Base-by-base conservation (phyloP, 2,329 filamentous ascomycete species). In the Mycogone perniciosa region DNA sequence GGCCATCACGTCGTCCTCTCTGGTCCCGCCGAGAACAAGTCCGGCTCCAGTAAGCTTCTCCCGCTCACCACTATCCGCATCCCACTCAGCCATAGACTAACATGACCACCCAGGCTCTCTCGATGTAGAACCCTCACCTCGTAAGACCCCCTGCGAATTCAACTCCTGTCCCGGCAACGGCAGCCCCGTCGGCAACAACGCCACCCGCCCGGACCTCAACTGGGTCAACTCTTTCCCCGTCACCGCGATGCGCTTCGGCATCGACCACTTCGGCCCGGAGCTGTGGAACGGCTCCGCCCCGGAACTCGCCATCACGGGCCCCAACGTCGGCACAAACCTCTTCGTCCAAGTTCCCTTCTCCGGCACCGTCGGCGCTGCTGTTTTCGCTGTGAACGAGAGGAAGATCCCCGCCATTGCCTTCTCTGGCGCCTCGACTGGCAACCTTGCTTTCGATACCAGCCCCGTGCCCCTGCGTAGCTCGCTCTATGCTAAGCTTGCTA, bases 201-300 rank as follows among this genome's bases (percentile, higher is more conserved):
- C 70, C 7, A 76, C 76, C 0, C 71, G 79, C 53, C 71, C 79
- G 0, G 76, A 78, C 5, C 73, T 86, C 42, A 84, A 86, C 72
- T 88, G 85, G 73, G 84, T 88, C 52, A 88, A 88, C 70, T 84
- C 81, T 0, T 86, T 72, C 66, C 84, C 85, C 0, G 80, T 81
- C 2, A 87, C 52, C 26, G 42, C 52, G 20, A 54, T 54, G 44
- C 44, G 45, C 10, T 52, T 45, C 7, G 52, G 52, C 49, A 46
- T 54, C 31, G 9, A 48, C 8, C 42, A 11, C 27, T 45, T 54
- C n/a, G 52, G 44, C 1, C 52, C 52, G 1, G 31, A 39, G 2
- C 35, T 48, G 9, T 54, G 49, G 49, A 34, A 68, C 56, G 73
- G 72, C 51, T 71, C 71, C 4, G 62, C 65, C 2, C 76, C 82